These are phyloP conservation scores for Effrenium voratum DNA, from an alignment of 73 alveolate species.

Conservation along the genomic window DNA sequence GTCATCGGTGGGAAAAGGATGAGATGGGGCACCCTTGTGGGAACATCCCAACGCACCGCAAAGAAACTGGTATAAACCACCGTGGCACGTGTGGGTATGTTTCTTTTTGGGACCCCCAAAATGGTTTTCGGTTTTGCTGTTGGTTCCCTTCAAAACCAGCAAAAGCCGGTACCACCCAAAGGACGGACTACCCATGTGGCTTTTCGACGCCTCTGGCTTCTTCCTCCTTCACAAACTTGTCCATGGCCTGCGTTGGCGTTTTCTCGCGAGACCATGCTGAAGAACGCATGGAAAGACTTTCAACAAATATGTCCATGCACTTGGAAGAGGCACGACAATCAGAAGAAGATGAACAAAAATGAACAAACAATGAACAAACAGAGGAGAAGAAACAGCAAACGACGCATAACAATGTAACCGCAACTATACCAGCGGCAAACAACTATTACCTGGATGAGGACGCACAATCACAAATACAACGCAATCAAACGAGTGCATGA, in stretches of 20 bases:
- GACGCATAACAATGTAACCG: too few species aligned
- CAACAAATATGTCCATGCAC: background rate
- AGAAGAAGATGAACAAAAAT: background rate
- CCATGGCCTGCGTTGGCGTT: slow-evolving; percentile 40
- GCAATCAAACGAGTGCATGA: too few species aligned
- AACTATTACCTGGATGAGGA: too few species aligned
- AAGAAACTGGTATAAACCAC: background rate
- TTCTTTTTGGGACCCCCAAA: background rate
- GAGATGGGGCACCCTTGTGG: background rate
- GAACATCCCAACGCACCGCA: background rate
- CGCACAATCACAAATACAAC: too few species aligned
- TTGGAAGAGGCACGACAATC: background rate
- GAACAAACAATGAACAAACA: too few species aligned
- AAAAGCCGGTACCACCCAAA: background rate
- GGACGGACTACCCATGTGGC: background rate
- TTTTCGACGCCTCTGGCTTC: slow-evolving; percentile 22
- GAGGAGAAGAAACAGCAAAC: too few species aligned
- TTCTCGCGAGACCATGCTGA: background rate
- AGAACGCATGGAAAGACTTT: background rate
- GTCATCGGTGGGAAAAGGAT: too few species aligned
- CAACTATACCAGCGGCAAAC: too few species aligned
- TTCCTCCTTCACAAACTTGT: slow-evolving; percentile 68
- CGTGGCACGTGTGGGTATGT: background rate
- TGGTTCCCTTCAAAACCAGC: background rate
- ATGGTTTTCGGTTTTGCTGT: background rate